These are phyloP conservation scores for Fusarium vanettenii DNA, from an alignment of 2,329 filamentous ascomycete genomes.

Conservation along the genomic window DNA sequence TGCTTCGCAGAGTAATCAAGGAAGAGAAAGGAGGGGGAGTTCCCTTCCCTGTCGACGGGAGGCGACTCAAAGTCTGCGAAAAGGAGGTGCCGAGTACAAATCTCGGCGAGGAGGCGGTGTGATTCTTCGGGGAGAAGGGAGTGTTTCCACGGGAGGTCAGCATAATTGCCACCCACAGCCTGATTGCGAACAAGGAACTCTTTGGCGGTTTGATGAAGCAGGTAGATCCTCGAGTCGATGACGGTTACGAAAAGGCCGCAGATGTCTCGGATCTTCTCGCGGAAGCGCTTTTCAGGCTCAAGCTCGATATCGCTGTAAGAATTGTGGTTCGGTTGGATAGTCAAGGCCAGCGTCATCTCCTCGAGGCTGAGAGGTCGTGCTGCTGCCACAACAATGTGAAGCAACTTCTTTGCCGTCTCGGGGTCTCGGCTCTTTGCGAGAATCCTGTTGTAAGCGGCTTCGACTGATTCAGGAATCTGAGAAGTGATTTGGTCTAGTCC, in stretches of 20 bases:
- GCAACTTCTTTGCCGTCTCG: constrained; percentile 19
- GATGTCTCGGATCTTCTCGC: constrained; percentile 28
- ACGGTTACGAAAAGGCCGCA: constrained; percentile 48
- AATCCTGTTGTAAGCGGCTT: constrained; percentile 44
- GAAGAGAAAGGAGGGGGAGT: neutral
- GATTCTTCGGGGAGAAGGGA: constrained; percentile 16
- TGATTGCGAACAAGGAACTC: constrained; percentile 30
- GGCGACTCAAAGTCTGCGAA: neutral
- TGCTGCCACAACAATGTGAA: constrained; percentile 42
- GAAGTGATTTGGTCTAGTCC: constrained; percentile 14
- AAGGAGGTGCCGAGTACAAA: constrained; percentile 20
- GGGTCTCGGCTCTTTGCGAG: constrained; percentile 26
- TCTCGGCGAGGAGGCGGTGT: constrained; percentile 21
- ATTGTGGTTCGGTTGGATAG: constrained; percentile 2
- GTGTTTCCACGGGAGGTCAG: constrained; percentile 18
- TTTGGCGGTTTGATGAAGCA: constrained; percentile 39
- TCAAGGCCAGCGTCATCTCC: constrained; percentile 39
- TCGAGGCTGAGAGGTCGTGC: constrained; percentile 34
- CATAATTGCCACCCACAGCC: no score
- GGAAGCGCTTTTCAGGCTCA: constrained; percentile 8
- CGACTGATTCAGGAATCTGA: constrained; percentile 32
- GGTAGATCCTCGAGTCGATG: constrained; percentile 29
- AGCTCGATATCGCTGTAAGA: constrained; percentile 17
- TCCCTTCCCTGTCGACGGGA: neutral
- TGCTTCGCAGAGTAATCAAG: constrained; percentile 15